Base-by-base conservation (phyloP, 2,329 filamentous ascomycete genomes). In the Cercospora berteroae region DNA sequence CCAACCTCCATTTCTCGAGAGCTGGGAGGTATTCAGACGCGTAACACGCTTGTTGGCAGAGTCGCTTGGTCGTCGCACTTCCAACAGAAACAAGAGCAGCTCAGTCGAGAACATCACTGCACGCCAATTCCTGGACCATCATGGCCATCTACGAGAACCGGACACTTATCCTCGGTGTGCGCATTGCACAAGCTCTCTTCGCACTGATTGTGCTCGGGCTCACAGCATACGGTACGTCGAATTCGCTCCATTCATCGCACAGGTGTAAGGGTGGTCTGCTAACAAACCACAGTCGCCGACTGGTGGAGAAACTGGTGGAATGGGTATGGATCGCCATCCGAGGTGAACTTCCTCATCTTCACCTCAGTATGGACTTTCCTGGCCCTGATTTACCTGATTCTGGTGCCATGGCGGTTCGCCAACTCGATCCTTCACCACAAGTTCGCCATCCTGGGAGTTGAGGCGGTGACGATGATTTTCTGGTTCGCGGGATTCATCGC, bases 401-500 rank as follows among this genome's bases (percentile, higher is more conserved):
- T 94, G 60, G 83, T 88, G 2, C 91, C 91, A 0, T 75, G 72
- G 75, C 74, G 67, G 25, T 76, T 76, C 66, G 71, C 71, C 60
- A 71, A 74, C 27, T 81, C 82, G 25, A 33, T 59, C n/a, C 74
- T 88, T 10, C 88, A 89, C 73, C 87, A 92, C 78, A 86, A 84
- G 62, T 86, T 87, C 60, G 87, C 84, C 55, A 86, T 93, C 16
- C 82, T 94, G 18, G 88, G 75, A 1, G 83, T 92, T 33, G 91
- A 96, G 75, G 83, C 82, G 57, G 72, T 95, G 25, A 95, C 92
- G 9, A 89, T 90, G 81, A 84, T 96, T 65, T 96, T 96, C 83
- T 97, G 93, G 93, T 95, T 97, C 76, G 89, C 90, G 0, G 93
- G 92, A 6, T 90, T 93, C 74, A 89, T 96, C 71, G 92, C 92